These are phyloP conservation scores for Tetrahymena elliotti DNA, from an alignment of 73 alveolate genomes.

Conservation along the genomic window DNA sequence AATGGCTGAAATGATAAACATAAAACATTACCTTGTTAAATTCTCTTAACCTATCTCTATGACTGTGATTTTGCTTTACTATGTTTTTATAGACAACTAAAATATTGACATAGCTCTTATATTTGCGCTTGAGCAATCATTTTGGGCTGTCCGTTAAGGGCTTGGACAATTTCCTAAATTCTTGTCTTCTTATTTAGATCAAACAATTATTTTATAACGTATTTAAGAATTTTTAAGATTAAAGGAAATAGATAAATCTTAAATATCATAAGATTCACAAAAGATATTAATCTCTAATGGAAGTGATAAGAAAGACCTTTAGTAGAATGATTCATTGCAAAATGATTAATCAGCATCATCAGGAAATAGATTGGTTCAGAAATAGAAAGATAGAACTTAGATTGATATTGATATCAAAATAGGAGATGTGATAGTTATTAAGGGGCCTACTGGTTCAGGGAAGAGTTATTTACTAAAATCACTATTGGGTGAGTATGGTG, in stretches of 20 bases:
- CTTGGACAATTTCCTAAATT: background rate
- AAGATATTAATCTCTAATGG: background rate
- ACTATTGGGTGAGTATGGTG: background rate
- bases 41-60: background rate
- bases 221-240: background rate
- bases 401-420: background rate
- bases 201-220: background rate
- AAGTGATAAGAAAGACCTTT: background rate
- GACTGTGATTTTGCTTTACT: background rate
- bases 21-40: background rate
- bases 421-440: background rate
- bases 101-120: background rate
- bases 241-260: background rate
- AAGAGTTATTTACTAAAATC: background rate
- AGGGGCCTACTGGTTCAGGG: background rate
- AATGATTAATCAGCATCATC: background rate
- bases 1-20: background rate
- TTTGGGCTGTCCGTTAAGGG: background rate
- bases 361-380: background rate
- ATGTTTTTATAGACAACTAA: background rate
- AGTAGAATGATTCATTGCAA: background rate
- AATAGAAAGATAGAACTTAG: background rate
- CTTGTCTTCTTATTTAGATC: background rate
- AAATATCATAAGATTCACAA: background rate
- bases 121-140: background rate